Conservation (phyloP, 352 stramenopile genomes). For the Peronospora tabacina region DNA sequence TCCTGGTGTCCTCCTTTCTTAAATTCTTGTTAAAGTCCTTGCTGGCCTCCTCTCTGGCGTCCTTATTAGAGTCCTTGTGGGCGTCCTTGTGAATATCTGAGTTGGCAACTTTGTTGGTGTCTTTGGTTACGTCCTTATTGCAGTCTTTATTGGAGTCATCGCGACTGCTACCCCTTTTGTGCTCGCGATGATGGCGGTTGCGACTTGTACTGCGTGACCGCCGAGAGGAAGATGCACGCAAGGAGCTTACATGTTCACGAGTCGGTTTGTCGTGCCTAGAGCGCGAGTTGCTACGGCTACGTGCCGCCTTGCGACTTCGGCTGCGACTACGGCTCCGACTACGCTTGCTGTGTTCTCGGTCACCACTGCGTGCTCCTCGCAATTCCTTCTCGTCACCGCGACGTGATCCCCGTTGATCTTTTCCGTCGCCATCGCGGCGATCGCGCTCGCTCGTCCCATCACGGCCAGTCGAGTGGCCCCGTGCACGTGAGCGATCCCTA, state of each 20-base stretch:
- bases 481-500: slow-evolving; percentile 22
- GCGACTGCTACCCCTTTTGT: slow-evolving; percentile 22
- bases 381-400: slow-evolving; percentile 27
- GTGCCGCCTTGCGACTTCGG: slow-evolving; percentile 28
- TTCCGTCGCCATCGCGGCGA: slow-evolving; percentile 27
- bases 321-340: slow-evolving; percentile 39
- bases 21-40: too few species aligned
- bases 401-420: slow-evolving; percentile 22
- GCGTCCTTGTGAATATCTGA: slow-evolving; percentile 18
- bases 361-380: slow-evolving; percentile 17
- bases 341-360: slow-evolving; percentile 31
- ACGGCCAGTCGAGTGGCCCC: slow-evolving; percentile 20
- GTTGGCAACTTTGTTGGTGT: slow-evolving; percentile 11
- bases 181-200: slow-evolving; percentile 27
- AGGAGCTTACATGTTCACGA: slow-evolving; percentile 32
- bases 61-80: not conserved
- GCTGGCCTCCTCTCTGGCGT: not conserved
- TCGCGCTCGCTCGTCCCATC: slow-evolving; percentile 33
- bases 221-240: slow-evolving; percentile 21
- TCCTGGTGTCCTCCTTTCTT: not conserved
- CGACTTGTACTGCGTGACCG: slow-evolving; percentile 47
- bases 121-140: slow-evolving; percentile 17
- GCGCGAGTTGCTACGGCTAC: slow-evolving; percentile 51
- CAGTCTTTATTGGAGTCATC: slow-evolving; percentile 18
- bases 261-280: slow-evolving; percentile 28